These are phyloP conservation scores for Eutrema salsugineum DNA, from an alignment of 441 rosid genomes.

Conservation along the genomic window DNA sequence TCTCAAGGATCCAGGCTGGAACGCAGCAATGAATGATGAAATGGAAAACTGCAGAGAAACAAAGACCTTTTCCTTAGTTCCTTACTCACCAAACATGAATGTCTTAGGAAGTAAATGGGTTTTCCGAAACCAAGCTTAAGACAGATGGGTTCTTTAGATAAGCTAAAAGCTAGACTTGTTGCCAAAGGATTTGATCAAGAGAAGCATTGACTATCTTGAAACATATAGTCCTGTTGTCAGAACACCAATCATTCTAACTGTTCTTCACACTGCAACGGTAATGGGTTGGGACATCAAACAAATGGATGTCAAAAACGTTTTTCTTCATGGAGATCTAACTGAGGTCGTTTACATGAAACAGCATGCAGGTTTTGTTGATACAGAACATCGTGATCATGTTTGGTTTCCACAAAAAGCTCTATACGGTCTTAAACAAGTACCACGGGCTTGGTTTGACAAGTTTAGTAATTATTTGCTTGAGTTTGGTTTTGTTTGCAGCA, in stretches of 20 bases:
- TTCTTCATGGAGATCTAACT: not conserved
- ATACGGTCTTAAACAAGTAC: no score
- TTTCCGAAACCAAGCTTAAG: not conserved
- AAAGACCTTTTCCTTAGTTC: not conserved
- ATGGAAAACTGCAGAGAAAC: no score
- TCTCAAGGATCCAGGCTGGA: no score
- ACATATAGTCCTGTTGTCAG: not conserved
- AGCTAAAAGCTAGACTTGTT: not conserved
- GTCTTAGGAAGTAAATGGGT: not conserved
- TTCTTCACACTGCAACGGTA: not conserved
- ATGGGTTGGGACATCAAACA: not conserved
- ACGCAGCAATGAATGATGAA: no score
- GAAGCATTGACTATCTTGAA: not conserved
- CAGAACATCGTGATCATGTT: no score
- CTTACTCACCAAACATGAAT: not conserved
- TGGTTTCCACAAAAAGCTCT: no score
- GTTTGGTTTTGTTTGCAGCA: no score
- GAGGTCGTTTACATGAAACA: not conserved
- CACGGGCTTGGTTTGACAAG: no score
- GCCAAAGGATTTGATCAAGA: not conserved
- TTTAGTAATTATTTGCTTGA: no score
- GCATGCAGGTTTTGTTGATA: not conserved
- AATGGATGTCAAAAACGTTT: not conserved
- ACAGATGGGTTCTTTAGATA: not conserved
- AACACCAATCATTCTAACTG: not conserved